These are phyloP conservation scores for Claviceps pusilla DNA, from an alignment of 2,329 filamentous ascomycete species.

Conservation along the genomic window DNA sequence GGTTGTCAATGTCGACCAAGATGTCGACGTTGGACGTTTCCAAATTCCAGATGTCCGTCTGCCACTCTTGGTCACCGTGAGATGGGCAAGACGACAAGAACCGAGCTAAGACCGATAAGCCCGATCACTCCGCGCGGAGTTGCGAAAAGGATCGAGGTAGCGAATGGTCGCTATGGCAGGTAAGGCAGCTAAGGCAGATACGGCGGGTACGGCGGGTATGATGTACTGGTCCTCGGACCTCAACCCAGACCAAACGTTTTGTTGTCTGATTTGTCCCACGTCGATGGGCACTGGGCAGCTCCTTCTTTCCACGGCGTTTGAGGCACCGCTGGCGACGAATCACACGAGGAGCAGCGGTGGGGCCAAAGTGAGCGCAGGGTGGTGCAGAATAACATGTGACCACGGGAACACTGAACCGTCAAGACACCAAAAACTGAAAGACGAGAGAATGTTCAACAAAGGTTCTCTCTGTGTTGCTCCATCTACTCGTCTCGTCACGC, in stretches of 20 bases:
- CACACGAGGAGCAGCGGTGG: background rate
- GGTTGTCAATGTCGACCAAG: background rate
- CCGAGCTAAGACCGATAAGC: conserved; percentile 1
- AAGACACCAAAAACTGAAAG: no score
- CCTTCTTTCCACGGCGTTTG: no score
- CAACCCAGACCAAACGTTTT: no score
- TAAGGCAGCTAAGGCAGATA: no score
- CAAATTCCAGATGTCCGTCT: background rate
- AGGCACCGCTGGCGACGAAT: background rate
- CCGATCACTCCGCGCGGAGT: background rate
- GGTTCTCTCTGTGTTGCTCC: no score
- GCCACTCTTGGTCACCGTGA: background rate
- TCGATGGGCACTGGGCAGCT: background rate
- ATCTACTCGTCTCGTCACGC: no score
- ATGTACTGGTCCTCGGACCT: no score
- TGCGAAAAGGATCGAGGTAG: background rate
- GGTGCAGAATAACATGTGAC: background rate
- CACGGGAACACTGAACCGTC: no score
- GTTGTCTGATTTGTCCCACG: background rate
- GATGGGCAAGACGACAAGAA: background rate
- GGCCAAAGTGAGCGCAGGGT: background rate
- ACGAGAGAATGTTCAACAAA: no score
- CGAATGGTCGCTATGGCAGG: background rate
- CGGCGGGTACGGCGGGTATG: no score
- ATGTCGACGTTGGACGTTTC: background rate